Conservation (phyloP, 257 asterid species). For the Solanum lycopersicoides region DNA sequence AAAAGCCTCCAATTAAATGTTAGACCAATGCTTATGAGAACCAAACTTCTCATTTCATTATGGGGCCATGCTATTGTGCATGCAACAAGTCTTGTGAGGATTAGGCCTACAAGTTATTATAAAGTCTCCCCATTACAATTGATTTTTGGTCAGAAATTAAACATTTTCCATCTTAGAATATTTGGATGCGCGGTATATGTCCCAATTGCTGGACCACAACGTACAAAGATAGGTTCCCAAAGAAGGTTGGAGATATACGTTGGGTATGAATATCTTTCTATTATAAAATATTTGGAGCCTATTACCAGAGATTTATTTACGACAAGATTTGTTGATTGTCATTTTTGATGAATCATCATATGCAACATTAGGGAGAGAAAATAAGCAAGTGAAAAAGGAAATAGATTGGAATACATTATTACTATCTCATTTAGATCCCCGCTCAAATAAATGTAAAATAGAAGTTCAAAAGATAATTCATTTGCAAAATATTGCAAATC, state of each 20-base stretch:
- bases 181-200: neutral
- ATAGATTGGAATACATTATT: too few species aligned
- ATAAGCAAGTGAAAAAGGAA: neutral
- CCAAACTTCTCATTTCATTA: neutral
- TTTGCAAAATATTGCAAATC: neutral
- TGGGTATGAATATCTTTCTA: neutral
- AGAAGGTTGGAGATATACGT: neutral
- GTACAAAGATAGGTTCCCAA: neutral
- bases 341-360: neutral
- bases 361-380: neutral
- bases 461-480: neutral
- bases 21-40: neutral
- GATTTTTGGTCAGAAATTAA: neutral
- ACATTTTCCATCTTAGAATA: neutral
- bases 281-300: too few species aligned
- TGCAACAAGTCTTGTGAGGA: neutral
- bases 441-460: neutral
- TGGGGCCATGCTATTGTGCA: neutral
- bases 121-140: neutral
- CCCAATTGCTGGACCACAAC: neutral
- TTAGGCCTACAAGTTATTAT: neutral
- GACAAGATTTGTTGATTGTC: neutral
- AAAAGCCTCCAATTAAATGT: neutral
- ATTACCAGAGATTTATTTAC: neutral
- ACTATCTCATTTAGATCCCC: neutral